These are phyloP conservation scores for Starmerella cellae DNA, from an alignment of 805 yeast species.

Conservation along the genomic window DNA sequence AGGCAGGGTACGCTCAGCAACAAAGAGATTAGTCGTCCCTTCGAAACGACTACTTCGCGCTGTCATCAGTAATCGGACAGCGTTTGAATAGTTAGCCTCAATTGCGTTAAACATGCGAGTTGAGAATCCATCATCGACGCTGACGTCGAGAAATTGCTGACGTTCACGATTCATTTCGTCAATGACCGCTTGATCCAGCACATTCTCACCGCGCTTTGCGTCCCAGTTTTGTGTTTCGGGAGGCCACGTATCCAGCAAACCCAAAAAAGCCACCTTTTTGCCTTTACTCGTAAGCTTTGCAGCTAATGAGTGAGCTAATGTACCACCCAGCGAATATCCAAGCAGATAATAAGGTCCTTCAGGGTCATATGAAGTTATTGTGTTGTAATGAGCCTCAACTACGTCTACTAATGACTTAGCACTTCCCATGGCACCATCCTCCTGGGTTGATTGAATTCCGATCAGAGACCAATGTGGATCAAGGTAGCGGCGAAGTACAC, in stretches of 20 bases:
- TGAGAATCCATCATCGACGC: slow-evolving; percentile 3
- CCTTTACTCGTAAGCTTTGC: slow-evolving; percentile 8
- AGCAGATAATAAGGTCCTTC: slow-evolving; percentile 10
- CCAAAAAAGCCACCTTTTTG: slow-evolving; percentile 8
- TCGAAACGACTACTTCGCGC: slow-evolving; percentile 8
- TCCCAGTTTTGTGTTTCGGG: slow-evolving; percentile 18
- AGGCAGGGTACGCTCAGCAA: slow-evolving; percentile 12
- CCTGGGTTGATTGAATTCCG: slow-evolving; percentile 11
- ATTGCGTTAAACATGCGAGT: slow-evolving; percentile 8
- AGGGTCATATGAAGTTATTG: neutral
- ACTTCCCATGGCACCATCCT: slow-evolving; percentile 6
- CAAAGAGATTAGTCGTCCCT: slow-evolving; percentile 9
- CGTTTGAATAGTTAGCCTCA: slow-evolving; percentile 11
- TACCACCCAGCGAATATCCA: slow-evolving; percentile 15
- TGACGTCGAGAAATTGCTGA: slow-evolving; percentile 7
- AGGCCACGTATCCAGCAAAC: slow-evolving; percentile 17
- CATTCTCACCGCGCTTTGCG: slow-evolving; percentile 3
- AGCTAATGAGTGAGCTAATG: slow-evolving; percentile 14
- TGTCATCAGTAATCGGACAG: slow-evolving; percentile 11
- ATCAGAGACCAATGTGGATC: slow-evolving; percentile 11
- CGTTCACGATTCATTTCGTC: slow-evolving; percentile 14
- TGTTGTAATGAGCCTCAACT: slow-evolving; percentile 4
- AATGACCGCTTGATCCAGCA: slow-evolving; percentile 12
- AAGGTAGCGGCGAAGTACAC: slow-evolving; percentile 12
- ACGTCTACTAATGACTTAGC: slow-evolving; percentile 7